These are phyloP conservation scores for Yarrowia deformans DNA, from an alignment of 805 yeast species.

Conservation along the genomic window DNA sequence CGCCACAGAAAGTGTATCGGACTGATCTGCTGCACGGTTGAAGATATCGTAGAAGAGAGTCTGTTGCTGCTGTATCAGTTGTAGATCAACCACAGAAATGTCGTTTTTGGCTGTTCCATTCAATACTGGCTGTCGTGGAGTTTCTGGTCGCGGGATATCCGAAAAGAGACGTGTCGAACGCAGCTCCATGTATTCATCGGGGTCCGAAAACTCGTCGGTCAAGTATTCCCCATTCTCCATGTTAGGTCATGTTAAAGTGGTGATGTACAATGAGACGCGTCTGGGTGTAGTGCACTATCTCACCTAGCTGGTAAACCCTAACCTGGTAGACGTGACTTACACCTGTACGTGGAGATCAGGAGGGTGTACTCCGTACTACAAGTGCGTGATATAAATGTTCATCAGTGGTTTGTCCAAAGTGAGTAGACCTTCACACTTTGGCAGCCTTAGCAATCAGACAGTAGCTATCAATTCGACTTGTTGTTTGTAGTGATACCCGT, in stretches of 20 bases:
- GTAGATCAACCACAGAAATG: background rate
- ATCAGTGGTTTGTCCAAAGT: too few species aligned
- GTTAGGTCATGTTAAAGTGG: constrained; percentile 29
- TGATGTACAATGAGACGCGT: constrained; percentile 15
- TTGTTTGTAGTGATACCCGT: too few species aligned
- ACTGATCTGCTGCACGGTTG: constrained; percentile 2
- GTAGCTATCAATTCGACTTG: too few species aligned
- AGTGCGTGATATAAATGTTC: too few species aligned
- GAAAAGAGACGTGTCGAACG: constrained; percentile 2
- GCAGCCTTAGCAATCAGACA: too few species aligned
- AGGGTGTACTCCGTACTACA: too few species aligned
- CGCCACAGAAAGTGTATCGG: background rate
- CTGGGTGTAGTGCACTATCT: constrained; percentile 25
- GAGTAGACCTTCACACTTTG: too few species aligned
- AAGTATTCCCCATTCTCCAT: constrained; percentile 28
- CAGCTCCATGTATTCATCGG: background rate
- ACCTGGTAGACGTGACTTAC: background rate
- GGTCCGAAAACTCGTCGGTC: constrained; percentile 12
- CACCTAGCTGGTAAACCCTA: constrained; percentile 11
- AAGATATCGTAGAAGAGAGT: constrained; percentile 16
- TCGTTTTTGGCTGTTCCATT: constrained; percentile 1
- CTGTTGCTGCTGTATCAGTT: constrained; percentile 15
- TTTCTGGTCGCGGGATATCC: background rate
- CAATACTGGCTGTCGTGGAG: background rate
- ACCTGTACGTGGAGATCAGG: too few species aligned